phyloP scores from a whole-genome alignment of 1,284 basidiomycete genomes.

The Singerocomus rubriflavus region DNA sequence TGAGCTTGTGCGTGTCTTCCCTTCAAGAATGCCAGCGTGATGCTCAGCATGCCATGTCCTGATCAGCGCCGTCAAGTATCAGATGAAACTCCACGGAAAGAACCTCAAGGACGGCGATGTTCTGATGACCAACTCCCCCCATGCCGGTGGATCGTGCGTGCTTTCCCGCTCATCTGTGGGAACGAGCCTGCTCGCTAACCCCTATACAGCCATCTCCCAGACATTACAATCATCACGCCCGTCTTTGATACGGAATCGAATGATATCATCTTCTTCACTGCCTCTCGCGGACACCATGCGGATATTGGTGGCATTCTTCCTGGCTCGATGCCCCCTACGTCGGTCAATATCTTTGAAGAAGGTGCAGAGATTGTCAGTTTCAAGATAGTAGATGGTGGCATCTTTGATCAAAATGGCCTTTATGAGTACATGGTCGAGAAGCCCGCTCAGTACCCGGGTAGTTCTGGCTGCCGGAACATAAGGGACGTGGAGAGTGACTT shows the following conservation, averaged over 20 bases:
- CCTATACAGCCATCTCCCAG: conserved; percentile 61
- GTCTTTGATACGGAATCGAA: conserved; percentile 66
- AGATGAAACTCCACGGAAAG: conserved; percentile 73
- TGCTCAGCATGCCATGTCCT: conserved; percentile 1
- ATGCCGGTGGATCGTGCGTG: conserved; percentile 80
- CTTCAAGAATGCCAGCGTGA: conserved; percentile 5
- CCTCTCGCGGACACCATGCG: conserved; percentile 86
- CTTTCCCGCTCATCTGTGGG: not conserved
- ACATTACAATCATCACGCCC: conserved; percentile 89
- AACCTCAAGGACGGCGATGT: conserved; percentile 83
- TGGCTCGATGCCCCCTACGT: conserved; percentile 93
- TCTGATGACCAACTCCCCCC: conserved; percentile 86
- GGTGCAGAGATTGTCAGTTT: conserved; percentile 91
- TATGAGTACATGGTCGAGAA: conserved; percentile 82
- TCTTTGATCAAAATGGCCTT: conserved; percentile 77
- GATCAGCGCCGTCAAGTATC: conserved; percentile 81
- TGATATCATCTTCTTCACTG: conserved; percentile 90
- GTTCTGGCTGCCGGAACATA: conserved; percentile 80
- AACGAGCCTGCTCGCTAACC: not conserved
- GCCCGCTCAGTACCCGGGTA: conserved; percentile 81
- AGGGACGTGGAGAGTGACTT: conserved; percentile 90
- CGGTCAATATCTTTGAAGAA: conserved; percentile 88
- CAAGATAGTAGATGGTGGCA: conserved; percentile 85
- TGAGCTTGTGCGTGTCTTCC: conserved; percentile 69
- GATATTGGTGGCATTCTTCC: conserved; percentile 78